Evolutionary conservation across 352 stramenopile species (phyloP).

Genomic region (Globisporangium carolinianum): DNA sequence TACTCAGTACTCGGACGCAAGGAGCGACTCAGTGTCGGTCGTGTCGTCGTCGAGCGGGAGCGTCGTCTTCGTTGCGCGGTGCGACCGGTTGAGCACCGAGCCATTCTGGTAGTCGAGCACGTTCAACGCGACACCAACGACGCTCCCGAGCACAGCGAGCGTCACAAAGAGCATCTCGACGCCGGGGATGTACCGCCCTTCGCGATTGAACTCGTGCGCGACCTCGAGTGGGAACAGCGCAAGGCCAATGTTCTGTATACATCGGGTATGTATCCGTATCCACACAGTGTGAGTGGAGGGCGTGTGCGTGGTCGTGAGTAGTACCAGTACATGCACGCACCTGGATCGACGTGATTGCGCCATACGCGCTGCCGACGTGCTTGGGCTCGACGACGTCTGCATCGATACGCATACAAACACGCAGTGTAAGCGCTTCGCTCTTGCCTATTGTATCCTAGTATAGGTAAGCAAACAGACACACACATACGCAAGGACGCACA

Average conservation of each 20-base stretch:
- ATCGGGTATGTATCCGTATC: too few species aligned
- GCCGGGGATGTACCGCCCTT: constrained; percentile 68
- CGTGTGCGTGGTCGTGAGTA: neutral
- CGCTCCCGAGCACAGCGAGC: constrained; percentile 61
- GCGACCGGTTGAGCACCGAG: constrained; percentile 63
- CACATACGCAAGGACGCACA: constrained; percentile 18
- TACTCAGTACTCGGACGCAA: constrained; percentile 45
- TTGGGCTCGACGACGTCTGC: constrained; percentile 83
- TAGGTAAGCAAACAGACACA: neutral
- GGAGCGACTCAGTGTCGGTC: constrained; percentile 48
- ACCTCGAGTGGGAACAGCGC: constrained; percentile 71
- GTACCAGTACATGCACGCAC: constrained; percentile 19
- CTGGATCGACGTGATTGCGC: constrained; percentile 91
- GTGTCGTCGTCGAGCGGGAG: constrained; percentile 49
- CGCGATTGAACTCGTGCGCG: constrained; percentile 64
- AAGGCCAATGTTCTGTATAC: constrained; percentile 67
- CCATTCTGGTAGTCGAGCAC: constrained; percentile 74
- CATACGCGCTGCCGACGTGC: constrained; percentile 89
- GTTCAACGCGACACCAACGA: constrained; percentile 70
- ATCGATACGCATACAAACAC: neutral
- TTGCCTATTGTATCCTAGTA: too few species aligned
- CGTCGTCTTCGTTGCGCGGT: constrained; percentile 23
- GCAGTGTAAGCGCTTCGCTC: neutral
- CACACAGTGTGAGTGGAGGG: too few species aligned
- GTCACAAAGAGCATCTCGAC: constrained; percentile 81